A percentile compares a stretch with the other conserved stretches of the same genome.
Evolutionary conservation across 106 monocot species (phyloP).

Genomic region (Narthecium ossifragum): DNA sequence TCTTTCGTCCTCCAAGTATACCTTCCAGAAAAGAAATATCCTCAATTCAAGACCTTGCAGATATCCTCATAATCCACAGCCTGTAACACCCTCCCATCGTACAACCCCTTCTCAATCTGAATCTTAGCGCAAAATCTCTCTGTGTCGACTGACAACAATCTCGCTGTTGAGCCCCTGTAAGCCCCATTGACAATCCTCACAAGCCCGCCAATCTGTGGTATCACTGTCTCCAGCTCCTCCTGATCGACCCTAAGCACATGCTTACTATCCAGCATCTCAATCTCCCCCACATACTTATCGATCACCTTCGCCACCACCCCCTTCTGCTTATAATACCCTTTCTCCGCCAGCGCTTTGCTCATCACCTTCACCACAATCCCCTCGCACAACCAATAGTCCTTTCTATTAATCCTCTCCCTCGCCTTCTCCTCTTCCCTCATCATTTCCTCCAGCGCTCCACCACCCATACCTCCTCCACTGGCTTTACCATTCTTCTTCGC

Average conservation of each 20-base stretch:
- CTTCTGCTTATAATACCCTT: constrained; percentile 97
- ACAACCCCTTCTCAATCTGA: constrained; percentile 89
- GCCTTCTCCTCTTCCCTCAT: constrained; percentile 95
- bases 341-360: constrained; percentile 75
- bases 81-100: constrained; percentile 79
- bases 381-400: constrained; percentile 91
- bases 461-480: neutral
- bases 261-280: constrained; percentile 88
- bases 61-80: constrained; percentile 94
- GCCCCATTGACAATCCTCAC: constrained; percentile 95
- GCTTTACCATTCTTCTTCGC: constrained; percentile 34
- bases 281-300: constrained; percentile 85
- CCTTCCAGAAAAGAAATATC: too few relatives aligned
- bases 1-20: too few relatives aligned
- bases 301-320: constrained; percentile 69
- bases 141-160: constrained; percentile 56
- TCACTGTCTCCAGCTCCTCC: constrained; percentile 91
- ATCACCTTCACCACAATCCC: constrained; percentile 93
- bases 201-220: constrained; percentile 87
- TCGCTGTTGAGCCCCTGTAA: constrained; percentile 74
- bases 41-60: constrained; percentile 70
- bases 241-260: constrained; percentile 85
- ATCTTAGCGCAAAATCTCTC: constrained; percentile 77
- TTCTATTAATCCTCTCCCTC: constrained; percentile 83
- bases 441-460: constrained; percentile 51